Conservation (phyloP, 2,329 filamentous ascomycete species). For the Aspergillus oerlinghausenensis region DNA sequence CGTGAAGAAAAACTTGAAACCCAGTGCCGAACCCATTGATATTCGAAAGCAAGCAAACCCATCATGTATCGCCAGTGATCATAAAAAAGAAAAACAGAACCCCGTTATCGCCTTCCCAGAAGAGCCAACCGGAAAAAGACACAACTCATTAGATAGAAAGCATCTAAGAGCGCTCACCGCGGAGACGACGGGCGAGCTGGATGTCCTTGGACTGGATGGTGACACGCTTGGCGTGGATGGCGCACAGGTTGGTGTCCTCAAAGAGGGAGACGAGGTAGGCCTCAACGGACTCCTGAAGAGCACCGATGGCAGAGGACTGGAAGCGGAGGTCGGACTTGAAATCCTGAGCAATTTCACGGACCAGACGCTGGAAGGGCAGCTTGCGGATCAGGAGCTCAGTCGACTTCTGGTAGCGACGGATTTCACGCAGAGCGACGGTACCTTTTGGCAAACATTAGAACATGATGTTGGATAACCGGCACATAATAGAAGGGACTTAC, state of each 20-base stretch:
- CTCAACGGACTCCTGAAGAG: conserved; percentile 97
- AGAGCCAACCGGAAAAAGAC: conserved; percentile 30
- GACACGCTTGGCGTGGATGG: conserved; percentile 98
- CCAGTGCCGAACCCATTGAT: conserved; percentile 37
- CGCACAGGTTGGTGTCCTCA: conserved; percentile 97
- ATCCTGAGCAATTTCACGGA: conserved; percentile 93
- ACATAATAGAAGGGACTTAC: conserved; percentile 38
- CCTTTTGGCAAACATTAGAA: conserved; percentile 39
- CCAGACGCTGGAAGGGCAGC: conserved; percentile 95
- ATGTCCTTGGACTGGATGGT: conserved; percentile 95
- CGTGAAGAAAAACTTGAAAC: conserved; percentile 32
- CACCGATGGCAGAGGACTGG: conserved; percentile 96
- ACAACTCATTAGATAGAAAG: conserved; percentile 20
- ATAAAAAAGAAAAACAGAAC: conserved; percentile 34
- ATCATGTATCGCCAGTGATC: conserved; percentile 43
- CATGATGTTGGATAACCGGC: neutral
- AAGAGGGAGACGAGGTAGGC: conserved; percentile 98
- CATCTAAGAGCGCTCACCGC: conserved; percentile 80
- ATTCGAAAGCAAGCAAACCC: conserved; percentile 37
- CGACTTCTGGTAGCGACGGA: conserved; percentile 95
- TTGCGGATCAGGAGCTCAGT: conserved; percentile 96
- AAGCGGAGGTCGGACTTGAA: conserved; percentile 95
- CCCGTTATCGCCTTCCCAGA: conserved; percentile 39
- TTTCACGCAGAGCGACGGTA: conserved; percentile 97
- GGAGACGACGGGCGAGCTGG: conserved; percentile 90